Evolutionary conservation across 2,329 filamentous ascomycete species (phyloP).

Genomic region (Cladophialophora chaetospira): DNA sequence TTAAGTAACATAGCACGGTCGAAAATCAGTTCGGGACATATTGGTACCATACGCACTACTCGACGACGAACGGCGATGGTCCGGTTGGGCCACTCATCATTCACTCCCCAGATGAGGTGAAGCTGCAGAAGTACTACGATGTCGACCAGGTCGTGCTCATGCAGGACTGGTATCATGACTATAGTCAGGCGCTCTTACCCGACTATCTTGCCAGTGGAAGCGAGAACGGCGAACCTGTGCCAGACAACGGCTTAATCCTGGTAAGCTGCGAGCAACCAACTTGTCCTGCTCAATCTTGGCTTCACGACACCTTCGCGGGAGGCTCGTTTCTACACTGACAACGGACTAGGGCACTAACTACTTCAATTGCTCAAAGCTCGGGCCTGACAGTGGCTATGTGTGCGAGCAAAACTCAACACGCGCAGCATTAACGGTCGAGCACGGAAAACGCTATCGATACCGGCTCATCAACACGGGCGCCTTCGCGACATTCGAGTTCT

Average conservation of each 20-base stretch:
- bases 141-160: conserved; percentile 66
- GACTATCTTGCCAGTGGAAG: conserved; percentile 54
- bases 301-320: neutral
- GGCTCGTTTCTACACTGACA: neutral
- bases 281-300: neutral
- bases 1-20: conserved; percentile 50
- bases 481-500: conserved; percentile 59
- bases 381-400: conserved; percentile 8
- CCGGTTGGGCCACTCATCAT: conserved; percentile 67
- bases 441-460: conserved; percentile 71
- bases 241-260: conserved; percentile 64
- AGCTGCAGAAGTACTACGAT: conserved; percentile 53
- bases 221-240: conserved; percentile 65
- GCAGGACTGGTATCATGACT: conserved; percentile 69
- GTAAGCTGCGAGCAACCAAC: neutral
- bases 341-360: conserved; percentile 58
- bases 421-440: conserved; percentile 50
- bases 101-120: conserved; percentile 58
- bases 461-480: conserved; percentile 75
- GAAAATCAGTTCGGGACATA: conserved; percentile 57
- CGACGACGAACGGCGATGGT: conserved; percentile 66
- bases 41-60: conserved; percentile 69
- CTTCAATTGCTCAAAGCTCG: conserved; percentile 45
- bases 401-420: conserved; percentile 13
- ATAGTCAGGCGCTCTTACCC: conserved; percentile 8